Base-by-base conservation (phyloP, 2,329 filamentous ascomycete species). In the Huntiella omanensis region DNA sequence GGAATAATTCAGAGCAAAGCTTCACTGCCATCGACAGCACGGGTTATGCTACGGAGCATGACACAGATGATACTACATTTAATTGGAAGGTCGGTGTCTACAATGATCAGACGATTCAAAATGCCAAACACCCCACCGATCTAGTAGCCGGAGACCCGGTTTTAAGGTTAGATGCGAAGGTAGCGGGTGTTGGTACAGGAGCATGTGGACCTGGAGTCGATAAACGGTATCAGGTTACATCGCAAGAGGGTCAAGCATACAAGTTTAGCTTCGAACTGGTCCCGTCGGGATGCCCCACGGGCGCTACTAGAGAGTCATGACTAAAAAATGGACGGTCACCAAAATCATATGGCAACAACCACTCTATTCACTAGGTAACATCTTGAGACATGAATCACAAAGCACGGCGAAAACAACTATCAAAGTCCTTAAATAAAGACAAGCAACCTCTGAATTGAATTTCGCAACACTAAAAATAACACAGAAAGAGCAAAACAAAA, bases 71-170 rank as follows among this genome's bases (percentile, higher is more conserved):
- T 19, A n/a, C 8, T n/a, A 40, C 53, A 2, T 53, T 60, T 51
- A 54, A 51, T 35, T 44, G 42, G 36, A 64, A 66, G 43, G 72
- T 68, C 0, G 67, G 66, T 6, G 68, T 70, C 50, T 73, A 77
- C 54, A 64, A 65, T 13, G 63, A 66, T 17, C 56, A 59, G 33
- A 69, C 66, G 42, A 59, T 83, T 22, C 68, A 75, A 40, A 63
- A 64, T 1, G 76, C 77, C 2, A 67, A 61, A 38, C 79, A 84
- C 56, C 78, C 79, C 1, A 66, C 72, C 52, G 75, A 83, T 56
- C 58, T 84, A 46, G 62, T 62, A 2, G 65, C 65, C 50, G 64
- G 70, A 53, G 64, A 69, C 46, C 64, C 61, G 0, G 62, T 60
- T 4, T 53, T 66, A 33, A 58, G 64, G 32, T 53, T 70, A n/a